A percentile compares a stretch with the other conserved stretches of the same genome.
Evolutionary conservation across 2,329 filamentous ascomycete genomes (phyloP).

Genomic region (Alternaria sp.): DNA sequence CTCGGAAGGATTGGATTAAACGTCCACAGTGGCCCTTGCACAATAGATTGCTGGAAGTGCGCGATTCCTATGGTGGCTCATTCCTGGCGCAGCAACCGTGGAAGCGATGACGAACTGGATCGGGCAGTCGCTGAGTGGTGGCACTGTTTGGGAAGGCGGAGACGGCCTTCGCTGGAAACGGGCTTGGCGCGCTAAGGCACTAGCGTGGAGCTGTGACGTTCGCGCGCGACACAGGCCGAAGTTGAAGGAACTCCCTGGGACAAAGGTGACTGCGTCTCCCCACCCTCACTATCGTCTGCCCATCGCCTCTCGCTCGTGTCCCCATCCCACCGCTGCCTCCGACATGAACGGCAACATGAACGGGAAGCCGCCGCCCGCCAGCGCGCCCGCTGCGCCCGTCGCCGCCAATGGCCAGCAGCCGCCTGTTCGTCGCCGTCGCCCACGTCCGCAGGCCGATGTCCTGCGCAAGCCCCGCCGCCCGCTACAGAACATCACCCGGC

Average conservation of each 20-base stretch:
- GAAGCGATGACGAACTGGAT: not conserved
- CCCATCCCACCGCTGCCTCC: conserved; percentile 15
- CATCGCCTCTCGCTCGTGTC: conserved; percentile 31
- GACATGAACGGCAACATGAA: conserved; percentile 32
- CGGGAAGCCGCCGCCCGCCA: conserved; percentile 19
- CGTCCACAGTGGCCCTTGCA: not conserved
- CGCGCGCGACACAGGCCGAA: conserved; percentile 4
- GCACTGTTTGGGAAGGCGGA: conserved; percentile 11
- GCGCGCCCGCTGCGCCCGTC: conserved; percentile 34
- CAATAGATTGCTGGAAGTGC: not conserved
- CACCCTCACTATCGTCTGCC: conserved; percentile 32
- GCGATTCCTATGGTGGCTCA: not conserved
- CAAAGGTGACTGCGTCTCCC: conserved; percentile 14
- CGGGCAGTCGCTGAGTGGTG: conserved; percentile 6
- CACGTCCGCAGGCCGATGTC: conserved; percentile 46
- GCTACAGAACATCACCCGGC: conserved; percentile 42
- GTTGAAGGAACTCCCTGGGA: conserved; percentile 2
- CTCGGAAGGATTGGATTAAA: not conserved
- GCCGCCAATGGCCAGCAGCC: conserved; percentile 42
- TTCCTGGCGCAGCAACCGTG: not conserved
- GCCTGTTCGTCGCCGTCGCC: conserved; percentile 39
- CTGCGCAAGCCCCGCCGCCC: conserved; percentile 43
- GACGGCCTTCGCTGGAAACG: conserved; percentile 3
- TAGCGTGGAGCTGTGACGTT: conserved; percentile 24
- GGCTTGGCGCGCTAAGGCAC: conserved; percentile 12